These are phyloP conservation scores for Aquilaria agallochum DNA, from an alignment of 441 rosid genomes.

Conservation along the genomic window DNA sequence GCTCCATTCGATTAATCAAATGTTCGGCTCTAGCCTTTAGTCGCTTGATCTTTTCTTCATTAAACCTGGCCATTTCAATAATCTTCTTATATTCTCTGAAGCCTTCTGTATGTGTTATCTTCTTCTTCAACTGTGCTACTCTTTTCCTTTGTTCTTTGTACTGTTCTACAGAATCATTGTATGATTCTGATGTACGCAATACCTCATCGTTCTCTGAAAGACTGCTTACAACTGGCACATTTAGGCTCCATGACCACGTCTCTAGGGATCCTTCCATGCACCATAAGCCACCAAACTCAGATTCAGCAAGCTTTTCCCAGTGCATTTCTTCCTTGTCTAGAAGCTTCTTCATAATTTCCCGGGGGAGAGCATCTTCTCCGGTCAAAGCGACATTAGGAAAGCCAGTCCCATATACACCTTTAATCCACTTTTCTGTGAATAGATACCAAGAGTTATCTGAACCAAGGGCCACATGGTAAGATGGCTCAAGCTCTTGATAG, in stretches of 20 bases:
- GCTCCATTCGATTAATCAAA: slow-evolving; percentile 61
- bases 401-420: slow-evolving; percentile 68
- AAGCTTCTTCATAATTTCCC: slow-evolving; percentile 59
- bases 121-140: slow-evolving; percentile 80
- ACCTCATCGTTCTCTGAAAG: slow-evolving; percentile 70
- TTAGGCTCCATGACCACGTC: slow-evolving; percentile 97
- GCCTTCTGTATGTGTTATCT: slow-evolving; percentile 74
- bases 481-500: slow-evolving; percentile 39
- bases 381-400: slow-evolving; percentile 72
- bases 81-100: slow-evolving; percentile 82
- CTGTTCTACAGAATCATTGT: slow-evolving; percentile 47
- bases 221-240: slow-evolving; percentile 87
- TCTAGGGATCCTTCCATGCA: slow-evolving; percentile 83
- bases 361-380: slow-evolving; percentile 73
- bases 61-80: slow-evolving; percentile 53
- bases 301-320: slow-evolving; percentile 77
- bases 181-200: slow-evolving; percentile 52
- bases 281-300: slow-evolving; percentile 82
- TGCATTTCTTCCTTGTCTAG: slow-evolving; percentile 59
- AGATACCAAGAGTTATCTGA: slow-evolving; percentile 95
- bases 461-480: slow-evolving; percentile 80
- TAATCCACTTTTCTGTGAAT: slow-evolving; percentile 87
- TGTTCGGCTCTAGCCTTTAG: slow-evolving; percentile 70
- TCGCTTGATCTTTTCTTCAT: slow-evolving; percentile 72
- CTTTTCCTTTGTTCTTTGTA: slow-evolving; percentile 70